phyloP scores from a whole-genome alignment of 108 stramenopile species.

The Fistulifera pelliculosa region DNA sequence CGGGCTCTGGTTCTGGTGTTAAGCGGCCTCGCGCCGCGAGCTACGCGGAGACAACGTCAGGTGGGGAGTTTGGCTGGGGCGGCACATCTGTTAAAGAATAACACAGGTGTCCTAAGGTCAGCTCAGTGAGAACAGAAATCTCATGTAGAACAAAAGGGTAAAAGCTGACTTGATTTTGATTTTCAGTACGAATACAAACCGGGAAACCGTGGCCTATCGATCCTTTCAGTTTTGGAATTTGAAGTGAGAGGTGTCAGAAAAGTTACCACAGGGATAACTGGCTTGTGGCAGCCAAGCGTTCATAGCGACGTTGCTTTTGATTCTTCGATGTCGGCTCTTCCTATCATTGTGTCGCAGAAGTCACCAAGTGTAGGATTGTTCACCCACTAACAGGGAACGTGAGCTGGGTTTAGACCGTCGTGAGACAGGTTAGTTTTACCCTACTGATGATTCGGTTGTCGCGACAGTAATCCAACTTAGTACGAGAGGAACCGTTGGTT shows the following conservation, averaged over 20 bases:
- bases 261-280: slow-evolving; percentile 99
- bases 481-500: slow-evolving; percentile 98
- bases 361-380: slow-evolving; percentile 96
- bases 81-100: slow-evolving; percentile 88
- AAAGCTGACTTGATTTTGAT: slow-evolving; percentile 96
- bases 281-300: slow-evolving; percentile 92
- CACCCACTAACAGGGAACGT: slow-evolving; percentile 94
- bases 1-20: slow-evolving; percentile 74
- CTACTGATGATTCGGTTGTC: slow-evolving; percentile 85
- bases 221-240: slow-evolving; percentile 93
- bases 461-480: slow-evolving; percentile 96
- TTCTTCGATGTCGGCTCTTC: slow-evolving; percentile 94
- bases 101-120: slow-evolving; percentile 90
- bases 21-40: slow-evolving; percentile 43
- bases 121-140: slow-evolving; percentile 96
- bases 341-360: slow-evolving; percentile 95
- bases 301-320: slow-evolving; percentile 88
- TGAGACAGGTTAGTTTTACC: slow-evolving; percentile 97
- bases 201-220: slow-evolving; percentile 96
- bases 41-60: slow-evolving; percentile 90
- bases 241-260: slow-evolving; percentile 97
- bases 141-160: slow-evolving; percentile 87
- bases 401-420: slow-evolving; percentile 98
- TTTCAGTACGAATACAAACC: slow-evolving; percentile 94
- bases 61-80: slow-evolving; percentile 93